Conservation (phyloP, 225 moss, liverwort and hornwort genomes). For the Pseudoscleropodium purum region DNA sequence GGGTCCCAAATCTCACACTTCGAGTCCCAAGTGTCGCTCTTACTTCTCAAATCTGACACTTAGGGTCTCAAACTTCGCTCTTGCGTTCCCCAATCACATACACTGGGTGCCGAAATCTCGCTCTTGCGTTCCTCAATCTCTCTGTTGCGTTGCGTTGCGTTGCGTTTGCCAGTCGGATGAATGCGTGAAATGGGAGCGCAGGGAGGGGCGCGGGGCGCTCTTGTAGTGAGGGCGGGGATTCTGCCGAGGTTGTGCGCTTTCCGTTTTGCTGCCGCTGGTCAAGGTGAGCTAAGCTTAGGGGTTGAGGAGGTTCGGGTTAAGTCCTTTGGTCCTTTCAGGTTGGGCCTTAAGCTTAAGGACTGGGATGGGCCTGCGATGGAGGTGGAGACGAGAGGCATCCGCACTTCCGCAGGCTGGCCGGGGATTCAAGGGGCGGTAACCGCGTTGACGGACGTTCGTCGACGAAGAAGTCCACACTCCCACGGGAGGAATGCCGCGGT, state of each 20-base stretch:
- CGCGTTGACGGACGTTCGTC: conserved; percentile 9
- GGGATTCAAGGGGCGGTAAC: conserved; percentile 9
- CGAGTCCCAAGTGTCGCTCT: background rate
- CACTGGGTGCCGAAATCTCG: background rate
- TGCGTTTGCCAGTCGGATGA: background rate
- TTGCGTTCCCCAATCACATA: background rate
- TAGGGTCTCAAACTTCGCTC: background rate
- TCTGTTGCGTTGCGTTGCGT: background rate
- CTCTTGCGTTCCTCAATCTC: background rate
- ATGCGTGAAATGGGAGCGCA: background rate
- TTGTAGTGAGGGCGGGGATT: background rate
- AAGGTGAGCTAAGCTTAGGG: background rate
- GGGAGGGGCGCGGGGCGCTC: background rate
- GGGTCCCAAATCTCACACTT: background rate
- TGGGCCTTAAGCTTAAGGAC: too few species aligned
- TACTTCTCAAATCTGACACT: background rate
- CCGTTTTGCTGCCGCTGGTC: background rate
- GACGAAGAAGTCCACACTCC: conserved; percentile 16
- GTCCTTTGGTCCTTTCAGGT: background rate
- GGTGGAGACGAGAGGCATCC: background rate
- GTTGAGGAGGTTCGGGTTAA: background rate
- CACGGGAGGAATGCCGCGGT: background rate
- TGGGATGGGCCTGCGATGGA: background rate
- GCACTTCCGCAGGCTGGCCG: background rate
- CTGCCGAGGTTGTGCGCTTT: background rate